Evolutionary conservation across 1,284 basidiomycete species (phyloP), one percentile per base, ranked within the genome.

Genomic region (Trametes sp.): DNA sequence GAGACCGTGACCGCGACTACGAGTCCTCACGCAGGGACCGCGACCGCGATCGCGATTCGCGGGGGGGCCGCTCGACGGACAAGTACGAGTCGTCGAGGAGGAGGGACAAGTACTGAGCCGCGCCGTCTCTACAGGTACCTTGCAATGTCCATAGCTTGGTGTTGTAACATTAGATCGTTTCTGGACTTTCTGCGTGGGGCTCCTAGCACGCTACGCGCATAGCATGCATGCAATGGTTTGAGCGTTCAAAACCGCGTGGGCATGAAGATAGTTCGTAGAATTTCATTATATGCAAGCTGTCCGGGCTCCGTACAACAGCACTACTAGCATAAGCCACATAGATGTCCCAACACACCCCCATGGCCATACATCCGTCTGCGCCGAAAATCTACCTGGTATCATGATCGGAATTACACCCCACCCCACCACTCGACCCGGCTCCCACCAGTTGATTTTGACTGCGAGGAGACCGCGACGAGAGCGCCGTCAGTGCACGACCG

Each of bases 401-500:
- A 41, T 41, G 31, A 11, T 33, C 5, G n/a, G n/a, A 19, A 41
- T 41, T 19, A 41, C 38, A 14, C 16, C 38, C 16, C 36, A 38
- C 36, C 36, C 11, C 14, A 14, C 11, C 36, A 14, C n/a, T n/a
- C n/a, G n/a, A n/a, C n/a, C n/a, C n/a, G n/a, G n/a, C n/a, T n/a
- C n/a, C n/a, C n/a, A n/a, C n/a, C n/a, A n/a, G n/a, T n/a, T n/a
- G n/a, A n/a, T n/a, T n/a, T n/a, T n/a, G n/a, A n/a, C n/a, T n/a
- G n/a, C n/a, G n/a, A n/a, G n/a, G n/a, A n/a, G n/a, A n/a, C n/a
- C n/a, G n/a, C n/a, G n/a, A n/a, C n/a, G n/a, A n/a, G n/a, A n/a
- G n/a, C 16, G 14, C 14, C 14, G 24, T 61, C 60, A 79, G 67
- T 81, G 81, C 38, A 49, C 51, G 59, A 86, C 71, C 5, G 86